phyloP scores from a whole-genome alignment of 1,284 basidiomycete genomes.

The Ustanciosporium gigantosporum region DNA sequence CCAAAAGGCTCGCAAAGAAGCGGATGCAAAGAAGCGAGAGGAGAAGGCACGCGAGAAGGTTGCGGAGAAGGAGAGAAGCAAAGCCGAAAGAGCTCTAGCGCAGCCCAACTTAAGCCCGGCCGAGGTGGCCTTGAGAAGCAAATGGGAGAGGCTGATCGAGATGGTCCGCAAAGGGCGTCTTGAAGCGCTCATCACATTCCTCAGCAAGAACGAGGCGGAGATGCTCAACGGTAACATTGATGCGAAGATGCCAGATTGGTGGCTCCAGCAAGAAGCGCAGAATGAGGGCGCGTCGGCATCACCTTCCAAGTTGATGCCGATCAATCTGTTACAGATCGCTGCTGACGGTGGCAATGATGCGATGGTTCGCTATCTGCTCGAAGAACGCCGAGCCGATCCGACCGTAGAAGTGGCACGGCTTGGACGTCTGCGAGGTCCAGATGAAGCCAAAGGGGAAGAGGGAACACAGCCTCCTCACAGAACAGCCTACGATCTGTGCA shows the following conservation, averaged over 20 bases:
- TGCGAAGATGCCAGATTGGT: slow-evolving; percentile 46
- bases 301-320: slow-evolving; percentile 31
- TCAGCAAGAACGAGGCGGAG: slow-evolving; percentile 72
- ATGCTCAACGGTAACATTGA: slow-evolving; percentile 61
- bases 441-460: neutral
- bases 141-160: slow-evolving; percentile 70
- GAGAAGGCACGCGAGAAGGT: slow-evolving; percentile 30
- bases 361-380: slow-evolving; percentile 76
- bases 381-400: slow-evolving; percentile 80
- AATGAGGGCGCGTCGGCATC: slow-evolving; percentile 54
- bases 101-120: slow-evolving; percentile 21
- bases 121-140: slow-evolving; percentile 25
- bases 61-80: slow-evolving; percentile 12
- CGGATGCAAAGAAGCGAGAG: slow-evolving; percentile 36
- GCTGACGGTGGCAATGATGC: slow-evolving; percentile 76
- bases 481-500: slow-evolving; percentile 84
- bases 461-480: slow-evolving; percentile 61
- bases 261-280: slow-evolving; percentile 35
- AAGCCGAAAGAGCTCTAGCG: slow-evolving; percentile 17
- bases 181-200: slow-evolving; percentile 78
- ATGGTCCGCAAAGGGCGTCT: slow-evolving; percentile 85
- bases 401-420: slow-evolving; percentile 67
- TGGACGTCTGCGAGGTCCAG: neutral
- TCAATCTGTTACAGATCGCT: slow-evolving; percentile 79
- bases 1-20: slow-evolving; percentile 25